Evolutionary conservation across 2,329 filamentous ascomycete genomes (phyloP).

Genomic region (Epichloe hybrida): DNA sequence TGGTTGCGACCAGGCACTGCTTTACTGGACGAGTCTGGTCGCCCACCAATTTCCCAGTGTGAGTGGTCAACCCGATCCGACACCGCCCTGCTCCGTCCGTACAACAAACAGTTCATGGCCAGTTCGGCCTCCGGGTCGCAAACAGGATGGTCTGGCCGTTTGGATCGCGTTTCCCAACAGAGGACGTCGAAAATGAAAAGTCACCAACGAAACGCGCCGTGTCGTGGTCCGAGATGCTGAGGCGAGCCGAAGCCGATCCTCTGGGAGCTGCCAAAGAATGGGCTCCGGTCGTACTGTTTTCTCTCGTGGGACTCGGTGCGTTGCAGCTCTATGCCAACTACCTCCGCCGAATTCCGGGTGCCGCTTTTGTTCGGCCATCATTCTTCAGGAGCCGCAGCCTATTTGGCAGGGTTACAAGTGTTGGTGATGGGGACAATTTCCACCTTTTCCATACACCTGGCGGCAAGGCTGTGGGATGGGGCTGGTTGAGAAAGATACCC

Average conservation of each 20-base stretch:
- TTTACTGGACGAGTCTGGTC: too few relatives aligned
- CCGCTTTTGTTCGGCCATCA: conserved; percentile 58
- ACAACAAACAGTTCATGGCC: conserved; percentile 1
- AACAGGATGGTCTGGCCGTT: conserved; percentile 29
- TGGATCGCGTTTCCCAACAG: conserved; percentile 16
- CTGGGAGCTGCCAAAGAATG: conserved; percentile 25
- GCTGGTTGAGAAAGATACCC: conserved; percentile 72
- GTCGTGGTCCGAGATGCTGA: conserved; percentile 27
- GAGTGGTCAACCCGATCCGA: neutral
- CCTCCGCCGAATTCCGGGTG: conserved; percentile 70
- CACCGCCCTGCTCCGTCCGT: neutral
- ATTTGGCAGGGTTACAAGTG: conserved; percentile 78
- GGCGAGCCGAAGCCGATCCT: conserved; percentile 13
- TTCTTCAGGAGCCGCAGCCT: conserved; percentile 65
- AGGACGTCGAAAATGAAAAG: conserved; percentile 11
- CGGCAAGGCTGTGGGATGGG: conserved; percentile 79
- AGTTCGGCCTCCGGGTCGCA: conserved; percentile 16
- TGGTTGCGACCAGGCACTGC: too few relatives aligned
- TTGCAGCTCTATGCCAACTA: conserved; percentile 56
- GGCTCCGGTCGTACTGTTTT: conserved; percentile 25
- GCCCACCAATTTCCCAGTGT: too few relatives aligned
- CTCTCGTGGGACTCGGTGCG: conserved; percentile 23
- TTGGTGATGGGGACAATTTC: conserved; percentile 95
- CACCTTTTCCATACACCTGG: conserved; percentile 89
- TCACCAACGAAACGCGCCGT: conserved; percentile 13